Conservation (phyloP, 2,329 filamentous ascomycete genomes). For the Diaporthe destruens region DNA sequence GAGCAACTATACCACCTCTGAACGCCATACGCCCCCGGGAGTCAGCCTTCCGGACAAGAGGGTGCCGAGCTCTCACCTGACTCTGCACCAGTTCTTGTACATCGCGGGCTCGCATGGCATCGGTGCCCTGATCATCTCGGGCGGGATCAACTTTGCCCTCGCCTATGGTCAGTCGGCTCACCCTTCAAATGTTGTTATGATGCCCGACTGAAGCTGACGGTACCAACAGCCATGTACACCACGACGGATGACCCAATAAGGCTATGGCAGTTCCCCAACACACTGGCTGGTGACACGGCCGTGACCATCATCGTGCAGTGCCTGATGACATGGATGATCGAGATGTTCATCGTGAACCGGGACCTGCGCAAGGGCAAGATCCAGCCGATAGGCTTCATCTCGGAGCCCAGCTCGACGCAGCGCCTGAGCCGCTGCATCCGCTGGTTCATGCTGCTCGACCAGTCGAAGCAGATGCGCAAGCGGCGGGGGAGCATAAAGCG, state of each 20-base stretch:
- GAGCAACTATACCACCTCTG: slow-evolving; percentile 19
- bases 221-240: slow-evolving; percentile 61
- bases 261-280: slow-evolving; percentile 64
- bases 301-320: slow-evolving; percentile 66
- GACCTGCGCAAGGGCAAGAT: slow-evolving; percentile 60
- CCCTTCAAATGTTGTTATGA: too few species aligned
- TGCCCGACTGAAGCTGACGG: too few species aligned
- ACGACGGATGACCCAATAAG: slow-evolving; percentile 58
- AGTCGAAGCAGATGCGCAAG: slow-evolving; percentile 45
- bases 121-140: slow-evolving; percentile 61
- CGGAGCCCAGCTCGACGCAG: slow-evolving; percentile 49
- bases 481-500: slow-evolving; percentile 47
- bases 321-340: slow-evolving; percentile 64
- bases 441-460: slow-evolving; percentile 60
- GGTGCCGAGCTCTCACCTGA: slow-evolving; percentile 55
- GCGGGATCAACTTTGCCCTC: slow-evolving; percentile 64
- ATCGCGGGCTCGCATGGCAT: slow-evolving; percentile 62
- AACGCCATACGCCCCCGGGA: slow-evolving; percentile 5
- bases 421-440: slow-evolving; percentile 48
- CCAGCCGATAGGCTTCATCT: slow-evolving; percentile 60
- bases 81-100: slow-evolving; percentile 61
- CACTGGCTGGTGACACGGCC: slow-evolving; percentile 62
- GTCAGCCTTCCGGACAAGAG: slow-evolving; percentile 19
- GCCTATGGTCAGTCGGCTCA: slow-evolving; percentile 64
- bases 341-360: slow-evolving; percentile 60